Conservation (phyloP, 2,329 filamentous ascomycete genomes). For the Lasiodiplodia gonubiensis region DNA sequence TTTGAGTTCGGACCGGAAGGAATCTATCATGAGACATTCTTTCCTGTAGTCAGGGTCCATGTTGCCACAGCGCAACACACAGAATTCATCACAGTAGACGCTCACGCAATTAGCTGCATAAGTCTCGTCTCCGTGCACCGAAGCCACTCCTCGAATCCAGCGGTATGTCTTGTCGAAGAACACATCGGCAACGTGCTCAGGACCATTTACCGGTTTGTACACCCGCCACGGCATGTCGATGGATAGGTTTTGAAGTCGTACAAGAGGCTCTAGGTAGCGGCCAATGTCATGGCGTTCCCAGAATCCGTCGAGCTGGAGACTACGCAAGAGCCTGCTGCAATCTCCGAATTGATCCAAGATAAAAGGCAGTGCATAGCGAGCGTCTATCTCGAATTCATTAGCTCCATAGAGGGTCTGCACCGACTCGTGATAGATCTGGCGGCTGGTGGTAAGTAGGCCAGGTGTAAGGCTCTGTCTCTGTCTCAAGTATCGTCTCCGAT, state of each 20-base stretch:
- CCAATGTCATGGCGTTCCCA: not conserved
- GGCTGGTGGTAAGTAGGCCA: not conserved
- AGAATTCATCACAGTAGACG: not conserved
- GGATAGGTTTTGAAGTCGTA: not conserved
- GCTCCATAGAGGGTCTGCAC: not conserved
- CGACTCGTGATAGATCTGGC: not conserved
- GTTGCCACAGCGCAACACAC: not conserved
- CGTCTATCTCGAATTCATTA: not conserved
- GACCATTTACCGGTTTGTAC: no score
- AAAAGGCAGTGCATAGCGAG: no score
- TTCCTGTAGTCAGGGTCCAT: accelerated
- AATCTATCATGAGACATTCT: not conserved
- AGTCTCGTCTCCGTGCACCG: not conserved
- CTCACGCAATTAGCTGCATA: not conserved
- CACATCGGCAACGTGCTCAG: not conserved
- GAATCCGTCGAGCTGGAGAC: not conserved
- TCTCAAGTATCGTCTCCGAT: no score
- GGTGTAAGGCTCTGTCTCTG: conserved; percentile 5
- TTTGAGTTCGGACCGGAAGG: not conserved
- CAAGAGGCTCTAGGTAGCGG: not conserved
- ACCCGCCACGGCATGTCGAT: no score
- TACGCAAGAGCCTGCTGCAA: not conserved
- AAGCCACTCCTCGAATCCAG: not conserved
- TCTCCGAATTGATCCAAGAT: not conserved
- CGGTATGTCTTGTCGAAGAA: not conserved